A percentile compares a stretch with the other conserved stretches of the same genome.
Evolutionary conservation across 2,329 filamentous ascomycete species (phyloP).

Genomic region (Diaporthe humulicola): DNA sequence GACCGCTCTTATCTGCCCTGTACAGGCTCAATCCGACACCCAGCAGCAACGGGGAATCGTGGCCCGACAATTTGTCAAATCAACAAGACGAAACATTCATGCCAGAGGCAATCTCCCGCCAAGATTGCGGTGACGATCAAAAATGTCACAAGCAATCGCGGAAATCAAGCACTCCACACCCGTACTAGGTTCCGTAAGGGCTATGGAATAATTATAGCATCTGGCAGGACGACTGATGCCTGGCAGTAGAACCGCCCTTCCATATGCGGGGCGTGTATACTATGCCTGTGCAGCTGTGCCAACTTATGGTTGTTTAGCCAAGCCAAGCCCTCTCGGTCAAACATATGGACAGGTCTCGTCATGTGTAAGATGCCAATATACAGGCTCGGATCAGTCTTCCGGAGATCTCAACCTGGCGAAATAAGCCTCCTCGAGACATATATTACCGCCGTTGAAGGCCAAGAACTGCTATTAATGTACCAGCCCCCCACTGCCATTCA

Average conservation of each 20-base stretch:
- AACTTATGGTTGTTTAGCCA: conserved; percentile 4
- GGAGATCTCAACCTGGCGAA: conserved; percentile 5
- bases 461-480: conserved; percentile 16
- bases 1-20: conserved; percentile 33
- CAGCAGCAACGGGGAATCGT: conserved; percentile 17
- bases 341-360: conserved; percentile 12
- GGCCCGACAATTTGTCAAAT: conserved; percentile 22
- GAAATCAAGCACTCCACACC: conserved; percentile 27
- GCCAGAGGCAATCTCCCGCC: conserved; percentile 29
- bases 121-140: conserved; percentile 29
- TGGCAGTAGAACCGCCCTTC: background rate
- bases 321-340: conserved; percentile 18
- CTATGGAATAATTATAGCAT: conserved; percentile 27
- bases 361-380: conserved; percentile 23
- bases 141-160: conserved; percentile 23
- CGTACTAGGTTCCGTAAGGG: background rate
- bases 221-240: background rate
- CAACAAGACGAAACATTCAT: conserved; percentile 13
- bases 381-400: conserved; percentile 21
- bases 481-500: background rate
- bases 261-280: background rate
- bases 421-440: conserved; percentile 20
- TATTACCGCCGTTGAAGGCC: conserved; percentile 12
- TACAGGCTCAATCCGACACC: conserved; percentile 1
- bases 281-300: background rate